These are phyloP conservation scores for Thraustochytrium striatum DNA, from an alignment of 352 stramenopile genomes.

Conservation along the genomic window DNA sequence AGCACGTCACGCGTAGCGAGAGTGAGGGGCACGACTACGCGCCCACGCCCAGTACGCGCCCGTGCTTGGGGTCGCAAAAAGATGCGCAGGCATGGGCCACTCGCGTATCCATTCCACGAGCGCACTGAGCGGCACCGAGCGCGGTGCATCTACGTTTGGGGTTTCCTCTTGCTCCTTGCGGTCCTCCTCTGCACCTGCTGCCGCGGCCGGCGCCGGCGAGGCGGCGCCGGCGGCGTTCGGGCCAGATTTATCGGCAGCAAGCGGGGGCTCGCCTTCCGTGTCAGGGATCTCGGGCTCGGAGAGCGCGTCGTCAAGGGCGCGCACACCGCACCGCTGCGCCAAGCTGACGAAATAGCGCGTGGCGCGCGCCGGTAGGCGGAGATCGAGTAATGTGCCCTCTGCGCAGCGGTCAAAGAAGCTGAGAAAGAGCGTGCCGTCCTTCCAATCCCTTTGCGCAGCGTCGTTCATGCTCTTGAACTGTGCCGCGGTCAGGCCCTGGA, in stretches of 20 bases:
- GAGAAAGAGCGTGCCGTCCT: background rate
- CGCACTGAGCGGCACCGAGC: background rate
- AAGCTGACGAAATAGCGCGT: background rate
- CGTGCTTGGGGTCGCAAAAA: background rate
- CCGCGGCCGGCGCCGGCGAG: no score
- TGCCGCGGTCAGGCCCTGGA: background rate
- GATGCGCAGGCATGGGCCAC: background rate
- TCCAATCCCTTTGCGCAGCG: slow-evolving; percentile 1
- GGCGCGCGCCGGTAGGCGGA: background rate
- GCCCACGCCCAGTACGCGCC: slow-evolving; percentile 35
- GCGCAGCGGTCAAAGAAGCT: background rate
- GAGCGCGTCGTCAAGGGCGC: background rate
- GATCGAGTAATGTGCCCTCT: background rate
- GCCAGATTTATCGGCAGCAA: no score
- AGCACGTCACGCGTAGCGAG: background rate
- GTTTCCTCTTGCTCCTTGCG: no score
- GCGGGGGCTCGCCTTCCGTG: no score
- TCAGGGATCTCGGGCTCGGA: no score
- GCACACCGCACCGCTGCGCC: background rate
- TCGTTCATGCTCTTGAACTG: slow-evolving; percentile 26
- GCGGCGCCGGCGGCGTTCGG: no score
- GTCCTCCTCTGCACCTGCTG: no score
- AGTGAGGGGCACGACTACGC: background rate
- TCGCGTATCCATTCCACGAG: slow-evolving; percentile 26
- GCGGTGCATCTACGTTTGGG: no score